Percentiles rank a stretch among this genome's conserved stretches.
phyloP scores from a whole-genome alignment of 345 rosid genomes.

The Bruguiera parviflora region DNA sequence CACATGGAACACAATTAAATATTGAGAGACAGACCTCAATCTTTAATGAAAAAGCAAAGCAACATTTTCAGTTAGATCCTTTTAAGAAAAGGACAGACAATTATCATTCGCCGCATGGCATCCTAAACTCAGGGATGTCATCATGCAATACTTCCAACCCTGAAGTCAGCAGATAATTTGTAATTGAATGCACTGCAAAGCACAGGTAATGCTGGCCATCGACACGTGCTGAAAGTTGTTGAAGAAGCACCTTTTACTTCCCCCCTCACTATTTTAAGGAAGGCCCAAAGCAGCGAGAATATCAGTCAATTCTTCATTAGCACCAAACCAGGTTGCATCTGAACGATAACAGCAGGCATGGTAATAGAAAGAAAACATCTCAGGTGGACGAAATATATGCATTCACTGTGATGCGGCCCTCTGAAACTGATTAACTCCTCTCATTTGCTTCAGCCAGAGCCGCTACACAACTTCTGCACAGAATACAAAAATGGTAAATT shows the following conservation, averaged over 20 bases:
- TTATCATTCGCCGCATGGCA: background rate
- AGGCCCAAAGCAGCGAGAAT: background rate
- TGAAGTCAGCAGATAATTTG: background rate
- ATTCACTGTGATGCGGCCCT: too few relatives aligned
- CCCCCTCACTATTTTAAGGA: background rate
- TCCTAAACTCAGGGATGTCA: background rate
- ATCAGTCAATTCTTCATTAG: too few relatives aligned
- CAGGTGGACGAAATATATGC: too few relatives aligned
- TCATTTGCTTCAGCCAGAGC: background rate
- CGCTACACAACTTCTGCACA: background rate
- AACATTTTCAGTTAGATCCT: background rate
- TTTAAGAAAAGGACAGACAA: background rate
- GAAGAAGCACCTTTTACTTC: conserved; percentile 3
- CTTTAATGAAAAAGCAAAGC: background rate
- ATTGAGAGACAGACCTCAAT: background rate
- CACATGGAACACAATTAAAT: too few relatives aligned
- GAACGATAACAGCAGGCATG: background rate
- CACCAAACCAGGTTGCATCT: background rate
- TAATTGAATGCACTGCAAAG: background rate
- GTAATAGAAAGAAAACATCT: background rate
- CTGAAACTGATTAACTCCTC: too few relatives aligned
- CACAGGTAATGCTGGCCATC: background rate
- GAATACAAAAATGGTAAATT: background rate
- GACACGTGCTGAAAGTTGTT: background rate
- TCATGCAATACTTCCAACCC: conserved; percentile 3